Evolutionary conservation across 495 filamentous ascomycete genomes (phyloP).

Genomic region (Penicilliopsis zonata): DNA sequence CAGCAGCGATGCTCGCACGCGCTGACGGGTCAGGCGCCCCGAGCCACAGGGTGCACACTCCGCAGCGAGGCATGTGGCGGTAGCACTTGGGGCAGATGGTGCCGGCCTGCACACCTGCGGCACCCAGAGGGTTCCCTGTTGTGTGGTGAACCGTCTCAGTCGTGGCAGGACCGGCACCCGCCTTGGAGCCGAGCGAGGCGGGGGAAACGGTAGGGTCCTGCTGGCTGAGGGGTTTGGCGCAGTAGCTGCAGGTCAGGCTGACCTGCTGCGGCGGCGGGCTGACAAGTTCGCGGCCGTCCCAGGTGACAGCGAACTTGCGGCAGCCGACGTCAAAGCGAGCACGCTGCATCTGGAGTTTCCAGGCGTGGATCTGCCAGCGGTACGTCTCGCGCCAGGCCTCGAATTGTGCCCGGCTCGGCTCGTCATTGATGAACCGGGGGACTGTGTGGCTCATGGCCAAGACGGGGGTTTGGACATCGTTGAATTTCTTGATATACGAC

Average conservation of each 20-base stretch:
- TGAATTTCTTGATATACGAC: slow-evolving; percentile 75
- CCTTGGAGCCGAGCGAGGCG: slow-evolving; percentile 24
- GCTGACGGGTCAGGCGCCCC: slow-evolving; percentile 64
- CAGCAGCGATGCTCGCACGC: slow-evolving; percentile 40
- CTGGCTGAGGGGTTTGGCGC: slow-evolving; percentile 44
- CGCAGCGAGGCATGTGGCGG: slow-evolving; percentile 78
- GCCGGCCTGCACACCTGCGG: slow-evolving; percentile 29
- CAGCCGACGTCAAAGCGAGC: slow-evolving; percentile 46
- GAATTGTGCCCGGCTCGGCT: slow-evolving; percentile 40
- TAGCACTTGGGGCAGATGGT: slow-evolving; percentile 76
- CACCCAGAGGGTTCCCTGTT: slow-evolving; percentile 23
- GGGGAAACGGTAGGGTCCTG: too few relatives aligned
- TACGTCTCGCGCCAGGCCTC: slow-evolving; percentile 74
- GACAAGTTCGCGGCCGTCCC: slow-evolving; percentile 51
- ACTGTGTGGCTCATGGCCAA: slow-evolving; percentile 70
- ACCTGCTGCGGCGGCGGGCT: slow-evolving; percentile 61
- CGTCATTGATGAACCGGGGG: slow-evolving; percentile 69
- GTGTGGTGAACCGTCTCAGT: slow-evolving; percentile 26
- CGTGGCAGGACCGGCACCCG: slow-evolving; percentile 17
- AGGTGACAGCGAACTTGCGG: slow-evolving; percentile 48
- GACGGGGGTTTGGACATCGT: slow-evolving; percentile 82
- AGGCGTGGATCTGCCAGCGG: slow-evolving; percentile 65
- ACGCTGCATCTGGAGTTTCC: slow-evolving; percentile 53
- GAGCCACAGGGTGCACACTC: slow-evolving; percentile 75
- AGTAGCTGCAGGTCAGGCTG: slow-evolving; percentile 74